Evolutionary conservation across 768 basidiomycete genomes (phyloP).

Genomic region (Mrakia blollopis): DNA sequence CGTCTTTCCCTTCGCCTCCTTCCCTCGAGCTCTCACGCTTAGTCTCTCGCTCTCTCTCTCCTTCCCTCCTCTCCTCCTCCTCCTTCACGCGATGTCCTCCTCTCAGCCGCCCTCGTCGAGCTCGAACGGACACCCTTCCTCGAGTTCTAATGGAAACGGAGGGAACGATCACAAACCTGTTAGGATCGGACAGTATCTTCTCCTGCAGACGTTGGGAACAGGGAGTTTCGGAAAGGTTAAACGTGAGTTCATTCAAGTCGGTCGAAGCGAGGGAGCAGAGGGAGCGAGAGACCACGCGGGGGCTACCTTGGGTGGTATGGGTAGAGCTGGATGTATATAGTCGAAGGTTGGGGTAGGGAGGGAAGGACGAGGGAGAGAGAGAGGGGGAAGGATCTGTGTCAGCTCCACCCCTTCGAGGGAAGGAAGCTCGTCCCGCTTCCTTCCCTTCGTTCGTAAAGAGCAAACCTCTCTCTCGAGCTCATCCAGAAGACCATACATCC

Average conservation of each 20-base stretch:
- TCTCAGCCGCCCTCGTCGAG: no score
- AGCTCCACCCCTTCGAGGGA: neutral
- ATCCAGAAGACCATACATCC: neutral
- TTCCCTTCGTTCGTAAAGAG: no score
- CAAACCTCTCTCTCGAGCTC: no score
- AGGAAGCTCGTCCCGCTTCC: neutral
- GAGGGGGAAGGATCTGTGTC: no score
- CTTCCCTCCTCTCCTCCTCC: no score
- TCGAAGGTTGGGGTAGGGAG: neutral
- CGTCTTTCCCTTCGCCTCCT: no score
- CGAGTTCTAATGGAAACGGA: no score
- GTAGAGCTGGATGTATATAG: neutral
- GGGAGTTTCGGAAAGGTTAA: conserved; percentile 99
- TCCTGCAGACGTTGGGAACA: conserved; percentile 82
- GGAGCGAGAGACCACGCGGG: neutral
- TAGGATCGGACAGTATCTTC: conserved; percentile 77
- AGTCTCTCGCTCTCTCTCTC: no score
- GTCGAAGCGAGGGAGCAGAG: neutral
- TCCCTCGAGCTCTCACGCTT: no score
- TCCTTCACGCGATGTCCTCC: no score
- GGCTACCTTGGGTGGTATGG: neutral
- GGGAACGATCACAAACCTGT: conserved; percentile 20
- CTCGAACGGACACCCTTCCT: no score
- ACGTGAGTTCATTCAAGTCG: conserved; percentile 61
- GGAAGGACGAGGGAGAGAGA: neutral